phyloP scores from a whole-genome alignment of 2,329 filamentous ascomycete genomes.

The Colletotrichum truncatum region DNA sequence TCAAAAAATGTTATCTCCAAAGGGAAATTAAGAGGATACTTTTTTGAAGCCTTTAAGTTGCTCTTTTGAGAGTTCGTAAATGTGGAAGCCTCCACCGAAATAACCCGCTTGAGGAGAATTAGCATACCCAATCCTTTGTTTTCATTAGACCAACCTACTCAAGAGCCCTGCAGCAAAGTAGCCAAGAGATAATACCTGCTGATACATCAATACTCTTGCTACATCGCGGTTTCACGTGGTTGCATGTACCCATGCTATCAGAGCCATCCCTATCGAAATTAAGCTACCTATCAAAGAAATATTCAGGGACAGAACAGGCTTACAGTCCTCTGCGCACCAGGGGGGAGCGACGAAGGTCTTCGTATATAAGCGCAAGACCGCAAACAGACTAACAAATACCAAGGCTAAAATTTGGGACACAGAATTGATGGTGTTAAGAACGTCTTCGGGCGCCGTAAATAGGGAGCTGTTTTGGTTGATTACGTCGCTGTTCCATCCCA shows the following conservation, averaged over 20 bases:
- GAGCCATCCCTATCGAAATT: neutral
- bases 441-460: slow-evolving; percentile 37
- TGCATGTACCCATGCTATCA: accelerated
- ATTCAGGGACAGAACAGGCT: neutral
- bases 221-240: neutral
- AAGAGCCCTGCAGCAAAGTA: slow-evolving; percentile 37
- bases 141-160: slow-evolving; percentile 26
- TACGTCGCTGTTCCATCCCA: slow-evolving; percentile 7
- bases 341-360: slow-evolving; percentile 32
- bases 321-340: slow-evolving; percentile 38
- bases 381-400: slow-evolving; percentile 35
- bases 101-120: slow-evolving; percentile 31
- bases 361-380: slow-evolving; percentile 37
- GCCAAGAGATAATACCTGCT: too few species aligned
- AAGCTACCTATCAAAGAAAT: slow-evolving; percentile 1
- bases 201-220: slow-evolving; percentile 36
- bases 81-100: slow-evolving; percentile 47
- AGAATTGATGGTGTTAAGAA: slow-evolving; percentile 37
- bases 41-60: slow-evolving; percentile 44
- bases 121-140: neutral
- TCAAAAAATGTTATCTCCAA: accelerated
- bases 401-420: slow-evolving; percentile 40
- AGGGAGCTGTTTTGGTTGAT: slow-evolving; percentile 36
- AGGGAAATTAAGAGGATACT: slow-evolving; percentile 32
- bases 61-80: slow-evolving; percentile 40